phyloP scores from a whole-genome alignment of 495 filamentous ascomycete genomes.

The Pyronema omphalodes region DNA sequence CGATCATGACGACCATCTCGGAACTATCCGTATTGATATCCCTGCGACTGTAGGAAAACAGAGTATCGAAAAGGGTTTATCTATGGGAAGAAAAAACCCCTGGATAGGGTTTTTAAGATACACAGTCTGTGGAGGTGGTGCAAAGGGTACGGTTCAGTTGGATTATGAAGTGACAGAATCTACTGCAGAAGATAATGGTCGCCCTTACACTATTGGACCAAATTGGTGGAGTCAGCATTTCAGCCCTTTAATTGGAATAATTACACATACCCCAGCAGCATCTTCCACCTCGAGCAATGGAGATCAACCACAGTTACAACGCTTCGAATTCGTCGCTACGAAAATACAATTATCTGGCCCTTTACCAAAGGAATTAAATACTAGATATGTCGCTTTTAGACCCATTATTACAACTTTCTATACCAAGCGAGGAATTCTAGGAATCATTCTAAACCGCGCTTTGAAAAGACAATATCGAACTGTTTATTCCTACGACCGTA shows the following conservation, averaged over 20 bases:
- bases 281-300: neutral
- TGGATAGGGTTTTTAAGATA: constrained; percentile 6
- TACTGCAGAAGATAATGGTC: neutral
- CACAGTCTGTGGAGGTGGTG: neutral
- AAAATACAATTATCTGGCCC: constrained; percentile 77
- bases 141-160: neutral
- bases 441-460: constrained; percentile 59
- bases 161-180: neutral
- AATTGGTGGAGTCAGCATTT: constrained; percentile 69
- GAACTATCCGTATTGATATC: constrained; percentile 50
- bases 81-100: neutral
- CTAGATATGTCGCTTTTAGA: constrained; percentile 80
- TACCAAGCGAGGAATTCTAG: constrained; percentile 51
- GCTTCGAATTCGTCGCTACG: constrained; percentile 60
- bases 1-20: constrained; percentile 74
- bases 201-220: constrained; percentile 29
- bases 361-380: constrained; percentile 58
- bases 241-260: constrained; percentile 70
- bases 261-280: constrained; percentile 42
- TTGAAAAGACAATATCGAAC: constrained; percentile 77
- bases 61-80: constrained; percentile 1
- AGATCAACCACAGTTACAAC: neutral
- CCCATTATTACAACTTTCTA: constrained; percentile 87
- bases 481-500: constrained; percentile 69
- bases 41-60: neutral